Evolutionary conservation across 2,329 filamentous ascomycete genomes (phyloP).

Genomic region (Clonostachys rosea): DNA sequence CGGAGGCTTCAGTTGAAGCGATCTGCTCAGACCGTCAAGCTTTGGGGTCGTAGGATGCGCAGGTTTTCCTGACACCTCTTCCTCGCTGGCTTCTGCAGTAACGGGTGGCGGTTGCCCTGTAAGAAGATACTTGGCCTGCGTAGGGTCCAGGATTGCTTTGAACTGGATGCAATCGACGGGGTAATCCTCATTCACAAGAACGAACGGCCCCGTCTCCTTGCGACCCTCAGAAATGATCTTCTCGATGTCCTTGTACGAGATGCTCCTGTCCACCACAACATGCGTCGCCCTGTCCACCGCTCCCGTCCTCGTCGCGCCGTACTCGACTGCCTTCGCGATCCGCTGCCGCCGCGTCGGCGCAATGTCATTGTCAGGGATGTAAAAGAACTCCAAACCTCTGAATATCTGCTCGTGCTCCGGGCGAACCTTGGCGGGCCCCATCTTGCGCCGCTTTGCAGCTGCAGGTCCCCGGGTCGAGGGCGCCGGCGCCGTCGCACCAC

Average conservation of each 20-base stretch:
- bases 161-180: conserved; percentile 64
- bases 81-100: background rate
- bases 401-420: conserved; percentile 48
- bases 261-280: conserved; percentile 68
- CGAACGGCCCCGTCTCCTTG: background rate
- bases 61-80: background rate
- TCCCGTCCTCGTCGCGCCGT: conserved; percentile 69
- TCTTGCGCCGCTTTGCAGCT: conserved; percentile 40
- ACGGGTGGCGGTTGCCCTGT: conserved; percentile 33
- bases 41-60: background rate
- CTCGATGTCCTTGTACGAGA: conserved; percentile 60
- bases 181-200: conserved; percentile 65
- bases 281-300: conserved; percentile 63
- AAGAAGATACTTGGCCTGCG: conserved; percentile 55
- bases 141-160: conserved; percentile 50
- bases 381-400: conserved; percentile 61
- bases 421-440: conserved; percentile 37
- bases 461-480: conserved; percentile 11
- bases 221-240: background rate
- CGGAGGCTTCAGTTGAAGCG: conserved; percentile 44
- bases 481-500: conserved; percentile 9
- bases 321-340: conserved; percentile 70
- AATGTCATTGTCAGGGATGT: conserved; percentile 77
- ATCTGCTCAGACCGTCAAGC: conserved; percentile 18
- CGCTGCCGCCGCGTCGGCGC: conserved; percentile 61